Percentiles rank a stretch among this genome's conserved stretches.
Evolutionary conservation across 208 protist species (phyloP).

Genomic region (Crithidia brevicula): DNA sequence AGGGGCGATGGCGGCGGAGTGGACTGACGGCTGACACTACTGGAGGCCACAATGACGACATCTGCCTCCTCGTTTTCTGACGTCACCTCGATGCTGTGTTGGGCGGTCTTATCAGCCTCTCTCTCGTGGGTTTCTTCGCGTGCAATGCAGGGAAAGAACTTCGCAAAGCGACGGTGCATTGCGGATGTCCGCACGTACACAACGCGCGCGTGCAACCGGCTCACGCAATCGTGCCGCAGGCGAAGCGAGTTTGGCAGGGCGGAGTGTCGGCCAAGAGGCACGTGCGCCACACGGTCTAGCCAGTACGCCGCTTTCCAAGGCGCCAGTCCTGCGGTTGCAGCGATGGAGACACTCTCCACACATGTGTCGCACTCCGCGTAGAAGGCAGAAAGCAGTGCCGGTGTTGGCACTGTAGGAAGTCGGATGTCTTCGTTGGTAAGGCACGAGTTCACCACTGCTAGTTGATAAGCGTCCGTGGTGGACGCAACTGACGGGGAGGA

Average conservation of each 20-base stretch:
- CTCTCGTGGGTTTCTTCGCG: conserved; percentile 1
- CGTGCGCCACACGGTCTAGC: conserved; percentile 64
- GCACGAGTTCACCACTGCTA: conserved; percentile 66
- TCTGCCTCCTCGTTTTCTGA: conserved; percentile 11
- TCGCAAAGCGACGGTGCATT: conserved; percentile 43
- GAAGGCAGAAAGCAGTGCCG: conserved; percentile 50
- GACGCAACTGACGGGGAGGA: neutral
- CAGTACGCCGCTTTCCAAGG: conserved; percentile 44
- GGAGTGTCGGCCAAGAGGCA: conserved; percentile 66
- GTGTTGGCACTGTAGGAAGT: conserved; percentile 52
- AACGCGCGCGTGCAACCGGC: conserved; percentile 68
- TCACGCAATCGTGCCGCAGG: conserved; percentile 64
- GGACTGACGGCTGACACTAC: neutral
- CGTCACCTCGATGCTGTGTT: neutral
- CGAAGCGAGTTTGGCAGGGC: conserved; percentile 41
- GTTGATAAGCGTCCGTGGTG: conserved; percentile 14
- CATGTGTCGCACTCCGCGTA: conserved; percentile 33
- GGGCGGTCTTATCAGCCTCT: neutral
- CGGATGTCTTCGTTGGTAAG: conserved; percentile 48
- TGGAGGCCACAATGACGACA: conserved; percentile 7
- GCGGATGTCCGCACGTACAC: conserved; percentile 44
- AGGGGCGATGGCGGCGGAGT: neutral
- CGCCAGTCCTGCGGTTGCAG: conserved; percentile 1
- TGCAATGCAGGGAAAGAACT: conserved; percentile 9
- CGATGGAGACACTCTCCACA: neutral